Conservation (phyloP, 148 eudicot genomes). For the Cornus suecica region DNA sequence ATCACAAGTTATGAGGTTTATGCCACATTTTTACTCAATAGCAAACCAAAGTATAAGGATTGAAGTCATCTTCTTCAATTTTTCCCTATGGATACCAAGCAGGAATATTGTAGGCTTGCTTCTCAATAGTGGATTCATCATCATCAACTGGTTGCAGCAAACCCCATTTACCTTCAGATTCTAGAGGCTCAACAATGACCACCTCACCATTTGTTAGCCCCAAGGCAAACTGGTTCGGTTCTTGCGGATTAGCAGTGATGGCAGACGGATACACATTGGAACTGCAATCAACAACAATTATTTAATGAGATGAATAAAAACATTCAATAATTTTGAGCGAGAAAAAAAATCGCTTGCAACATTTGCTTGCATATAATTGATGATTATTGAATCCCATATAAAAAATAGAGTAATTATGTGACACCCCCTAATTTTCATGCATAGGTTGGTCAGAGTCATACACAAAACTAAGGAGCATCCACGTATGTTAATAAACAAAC, state of each 20-base stretch:
- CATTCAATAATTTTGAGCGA: too few species aligned
- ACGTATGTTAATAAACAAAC: too few species aligned
- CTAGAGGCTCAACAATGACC: conserved; percentile 41
- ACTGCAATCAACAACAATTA: conserved; percentile 14
- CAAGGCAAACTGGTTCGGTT: conserved; percentile 41
- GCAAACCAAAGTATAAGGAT: neutral
- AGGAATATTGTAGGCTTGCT: neutral
- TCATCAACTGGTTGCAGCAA: conserved; percentile 22
- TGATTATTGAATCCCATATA: too few species aligned
- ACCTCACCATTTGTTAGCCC: conserved; percentile 37
- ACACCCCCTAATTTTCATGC: too few species aligned
- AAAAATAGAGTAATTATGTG: too few species aligned
- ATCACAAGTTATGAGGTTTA: neutral
- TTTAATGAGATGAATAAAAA: neutral
- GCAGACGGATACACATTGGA: conserved; percentile 24
- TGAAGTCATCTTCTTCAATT: neutral
- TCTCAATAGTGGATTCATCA: conserved; percentile 21
- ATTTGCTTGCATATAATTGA: too few species aligned
- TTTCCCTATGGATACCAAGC: neutral
- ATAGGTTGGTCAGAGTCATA: too few species aligned
- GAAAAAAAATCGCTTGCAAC: too few species aligned
- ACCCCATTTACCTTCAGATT: conserved; percentile 44
- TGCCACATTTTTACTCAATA: conserved; percentile 7
- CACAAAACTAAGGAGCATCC: too few species aligned
- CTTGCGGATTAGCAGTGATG: conserved; percentile 42